Base-by-base conservation (phyloP, 2,329 filamentous ascomycete genomes). In the Lomentospora prolificans region DNA sequence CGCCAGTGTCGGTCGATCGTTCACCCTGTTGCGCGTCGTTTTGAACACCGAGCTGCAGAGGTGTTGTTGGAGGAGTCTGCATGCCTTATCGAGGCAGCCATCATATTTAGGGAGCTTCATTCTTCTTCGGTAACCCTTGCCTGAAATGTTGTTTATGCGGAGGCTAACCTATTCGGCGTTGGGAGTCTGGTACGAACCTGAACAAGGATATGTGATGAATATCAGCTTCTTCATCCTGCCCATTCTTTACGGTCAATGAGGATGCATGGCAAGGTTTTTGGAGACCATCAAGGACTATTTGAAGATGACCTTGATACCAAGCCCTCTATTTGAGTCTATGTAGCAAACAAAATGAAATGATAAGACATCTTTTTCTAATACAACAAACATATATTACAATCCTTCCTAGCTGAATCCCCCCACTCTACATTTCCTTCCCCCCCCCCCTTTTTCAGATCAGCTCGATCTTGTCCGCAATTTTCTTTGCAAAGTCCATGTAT, bases 401-500 rank as follows among this genome's bases (percentile, higher is more conserved):
- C n/a, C n/a, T n/a, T n/a, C n/a, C n/a, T n/a, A n/a, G n/a, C n/a
- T n/a, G 17, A 46, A 6, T 14, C 6, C 46, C 22, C 7, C 25
- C 14, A 7, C 12, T 50, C 6, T 50, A 50, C 12, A 22, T 25
- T 14, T 50, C 14, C n/a, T 22, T 25, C 12, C 25, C 22, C 25
- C 22, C 46, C 22, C 14, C 14, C n/a, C 14, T 5, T 8, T 30
- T 10, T 33, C 30, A 50, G n/a, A 28, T 19, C 51, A 73, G 57
- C 30, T 63, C 63, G 58, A 83, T 72, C 62, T 75, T 79, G 1
- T 60, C 64, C 12, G 67, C 72, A 28, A 86, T 72, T 25, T 71
- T 68, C 56, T 78, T 73, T 1, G 89, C 89, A 66, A 96, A 84
- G 17, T 76, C 73, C 57, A 85, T 70, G 66, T 96, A 99, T 1